Percentiles rank a stretch among this genome's conserved stretches.
These are phyloP conservation scores for Pseudopyricularia cyperi DNA, from an alignment of 2,329 filamentous ascomycete genomes.

Conservation along the genomic window DNA sequence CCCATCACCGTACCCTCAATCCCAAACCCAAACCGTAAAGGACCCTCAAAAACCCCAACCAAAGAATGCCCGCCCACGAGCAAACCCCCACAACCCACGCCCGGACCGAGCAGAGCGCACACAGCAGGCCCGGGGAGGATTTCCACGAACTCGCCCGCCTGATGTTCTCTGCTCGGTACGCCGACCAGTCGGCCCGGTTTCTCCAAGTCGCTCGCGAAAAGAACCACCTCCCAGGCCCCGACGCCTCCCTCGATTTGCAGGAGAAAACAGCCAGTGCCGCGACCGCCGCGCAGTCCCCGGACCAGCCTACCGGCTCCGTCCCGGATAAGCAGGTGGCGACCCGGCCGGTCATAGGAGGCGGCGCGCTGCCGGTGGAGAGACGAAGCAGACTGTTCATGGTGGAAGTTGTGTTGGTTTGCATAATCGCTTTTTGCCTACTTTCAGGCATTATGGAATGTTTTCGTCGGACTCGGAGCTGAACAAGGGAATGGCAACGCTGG, in stretches of 20 bases:
- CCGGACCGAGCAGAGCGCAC: background rate
- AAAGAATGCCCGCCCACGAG: too few relatives aligned
- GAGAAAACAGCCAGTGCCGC: background rate
- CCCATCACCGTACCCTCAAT: too few relatives aligned
- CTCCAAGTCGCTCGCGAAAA: background rate
- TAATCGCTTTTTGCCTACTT: background rate
- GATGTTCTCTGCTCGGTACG: background rate
- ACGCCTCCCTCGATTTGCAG: background rate
- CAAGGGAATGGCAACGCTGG: background rate
- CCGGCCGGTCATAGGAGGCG: background rate
- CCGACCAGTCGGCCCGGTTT: background rate
- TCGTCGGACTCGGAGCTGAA: background rate
- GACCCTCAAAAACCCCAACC: too few relatives aligned
- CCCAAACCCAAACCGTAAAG: too few relatives aligned
- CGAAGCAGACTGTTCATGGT: background rate
- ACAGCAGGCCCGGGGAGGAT: background rate
- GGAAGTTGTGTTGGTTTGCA: background rate
- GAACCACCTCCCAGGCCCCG: background rate
- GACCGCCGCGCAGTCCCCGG: background rate
- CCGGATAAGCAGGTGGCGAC: background rate
- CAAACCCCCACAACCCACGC: too few relatives aligned
- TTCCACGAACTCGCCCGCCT: background rate
- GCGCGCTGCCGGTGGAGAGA: background rate
- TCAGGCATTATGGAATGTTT: too few relatives aligned
- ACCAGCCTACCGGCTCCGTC: background rate